Base-by-base conservation (phyloP, 495 filamentous ascomycete genomes). In the Trichoderma reesei region DNA sequence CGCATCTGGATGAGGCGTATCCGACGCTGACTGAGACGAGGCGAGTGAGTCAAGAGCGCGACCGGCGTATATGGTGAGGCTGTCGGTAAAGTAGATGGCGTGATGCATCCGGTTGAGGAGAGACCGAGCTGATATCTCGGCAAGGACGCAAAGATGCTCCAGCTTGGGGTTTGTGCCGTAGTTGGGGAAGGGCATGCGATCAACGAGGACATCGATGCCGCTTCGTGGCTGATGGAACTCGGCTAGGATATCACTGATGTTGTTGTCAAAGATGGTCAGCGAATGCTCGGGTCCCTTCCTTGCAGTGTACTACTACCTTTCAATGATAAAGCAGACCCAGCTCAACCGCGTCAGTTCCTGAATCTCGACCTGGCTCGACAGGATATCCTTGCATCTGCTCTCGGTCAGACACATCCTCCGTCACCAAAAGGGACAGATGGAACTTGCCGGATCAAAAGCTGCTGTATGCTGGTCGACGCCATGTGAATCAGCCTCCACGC, bases 171-270 rank as follows among this genome's bases (percentile, higher is more conserved):
- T 56, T 10, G 51, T 33, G 10, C 51, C 51, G 11, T 56, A 56
- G 51, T 56, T 56, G 51, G 51, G 51, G 20, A 56, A 56, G 11
- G 51, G 51, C 51, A 56, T 56, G 9, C 51, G 51, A n/a, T 56
- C 51, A 36, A 56, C 51, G 2, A 56, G 31, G 1, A 56, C 26
- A 31, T 56, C 51, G 14, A 56, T 56, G 20, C 51, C 51, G 26
- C 51, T 56, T 14, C 51, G 33, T 14, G 51, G 51, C 51, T 56
- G 51, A 6, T 56, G 51, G 14, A 56, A 56, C 51, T 56, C 51
- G 20, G 51, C 51, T 13, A 56, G 51, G 26, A 56, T 56, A 34
- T 56, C 51, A 56, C 51, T 56, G 20, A 3, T 33, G 1, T 34
- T 33, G 1, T 34, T 2, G 31, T 33, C 16, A 56, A 26, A 26